Conservation (phyloP, 2,329 filamentous ascomycete genomes). For the Colletotrichum phormii region DNA sequence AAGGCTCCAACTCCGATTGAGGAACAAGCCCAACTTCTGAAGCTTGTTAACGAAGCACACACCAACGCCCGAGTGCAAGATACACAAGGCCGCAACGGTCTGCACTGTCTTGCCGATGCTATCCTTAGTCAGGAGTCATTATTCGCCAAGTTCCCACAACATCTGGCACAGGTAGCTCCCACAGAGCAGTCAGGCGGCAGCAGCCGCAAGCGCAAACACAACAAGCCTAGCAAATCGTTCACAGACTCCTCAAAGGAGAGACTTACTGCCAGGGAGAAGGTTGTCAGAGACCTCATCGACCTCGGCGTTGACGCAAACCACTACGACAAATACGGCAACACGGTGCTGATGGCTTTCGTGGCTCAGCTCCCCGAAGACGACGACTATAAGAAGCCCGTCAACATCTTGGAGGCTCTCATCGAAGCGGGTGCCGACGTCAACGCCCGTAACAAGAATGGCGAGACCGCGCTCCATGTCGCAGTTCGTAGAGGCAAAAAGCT, state of each 20-base stretch:
- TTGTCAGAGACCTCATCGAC: slow-evolving; percentile 47
- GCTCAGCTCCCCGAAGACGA: slow-evolving; percentile 62
- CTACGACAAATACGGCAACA: slow-evolving; percentile 63
- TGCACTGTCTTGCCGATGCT: slow-evolving; percentile 69
- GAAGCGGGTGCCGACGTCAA: slow-evolving; percentile 57
- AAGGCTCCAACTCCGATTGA: slow-evolving; percentile 16
- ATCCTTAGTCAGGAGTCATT: slow-evolving; percentile 56
- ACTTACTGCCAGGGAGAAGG: slow-evolving; percentile 43
- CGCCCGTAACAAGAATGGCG: slow-evolving; percentile 63
- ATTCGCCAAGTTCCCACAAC: slow-evolving; percentile 48
- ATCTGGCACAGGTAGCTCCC: slow-evolving; percentile 42
- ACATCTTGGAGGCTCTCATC: slow-evolving; percentile 58
- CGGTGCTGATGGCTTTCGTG: slow-evolving; percentile 67
- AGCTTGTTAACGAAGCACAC: slow-evolving; percentile 49
- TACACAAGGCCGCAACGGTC: slow-evolving; percentile 62
- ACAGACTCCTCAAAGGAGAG: slow-evolving; percentile 48
- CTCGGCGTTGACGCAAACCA: slow-evolving; percentile 62
- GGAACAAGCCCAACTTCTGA: slow-evolving; percentile 50
- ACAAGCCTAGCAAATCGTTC: slow-evolving; percentile 47
- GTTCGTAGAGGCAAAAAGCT: slow-evolving; percentile 65
- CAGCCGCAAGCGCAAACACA: slow-evolving; percentile 52
- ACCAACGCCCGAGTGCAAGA: slow-evolving; percentile 52
- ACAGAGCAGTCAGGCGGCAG: slow-evolving; percentile 29
- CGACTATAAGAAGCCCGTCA: slow-evolving; percentile 58
- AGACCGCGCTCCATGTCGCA: slow-evolving; percentile 67